These are phyloP conservation scores for Stevia rebaudiana DNA, from an alignment of 140 eudicot genomes.

Conservation along the genomic window DNA sequence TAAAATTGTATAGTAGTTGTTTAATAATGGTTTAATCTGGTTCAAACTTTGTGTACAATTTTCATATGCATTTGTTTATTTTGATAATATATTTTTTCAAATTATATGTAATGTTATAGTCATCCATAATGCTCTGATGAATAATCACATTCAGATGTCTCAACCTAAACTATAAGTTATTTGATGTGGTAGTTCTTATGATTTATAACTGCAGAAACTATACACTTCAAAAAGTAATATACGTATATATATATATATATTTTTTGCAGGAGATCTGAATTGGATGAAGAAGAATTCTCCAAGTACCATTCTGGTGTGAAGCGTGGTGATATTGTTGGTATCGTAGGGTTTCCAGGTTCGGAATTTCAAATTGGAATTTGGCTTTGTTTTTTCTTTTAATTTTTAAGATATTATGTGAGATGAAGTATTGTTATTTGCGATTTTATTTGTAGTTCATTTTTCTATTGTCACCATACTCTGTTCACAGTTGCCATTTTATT, in stretches of 20 bases:
- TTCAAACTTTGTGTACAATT: not conserved
- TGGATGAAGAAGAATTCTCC: slow-evolving; percentile 76
- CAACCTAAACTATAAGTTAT: not conserved
- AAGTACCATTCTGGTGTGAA: slow-evolving; percentile 68
- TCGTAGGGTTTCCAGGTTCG: slow-evolving; percentile 86
- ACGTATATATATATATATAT: too few relatives aligned
- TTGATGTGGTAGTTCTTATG: slow-evolving; percentile 6
- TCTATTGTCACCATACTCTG: not conserved
- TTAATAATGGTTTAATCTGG: not conserved
- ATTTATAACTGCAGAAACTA: slow-evolving; percentile 4
- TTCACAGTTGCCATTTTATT: not conserved
- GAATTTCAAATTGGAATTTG: not conserved
- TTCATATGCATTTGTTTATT: not conserved
- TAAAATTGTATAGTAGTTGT: not conserved
- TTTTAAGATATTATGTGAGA: not conserved
- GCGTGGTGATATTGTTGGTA: slow-evolving; percentile 95
- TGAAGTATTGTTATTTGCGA: not conserved
- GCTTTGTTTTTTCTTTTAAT: not conserved
- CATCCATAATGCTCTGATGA: not conserved
- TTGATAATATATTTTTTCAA: not conserved
- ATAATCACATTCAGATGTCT: not conserved
- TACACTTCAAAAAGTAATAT: not conserved
- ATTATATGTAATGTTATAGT: not conserved
- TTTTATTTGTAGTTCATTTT: not conserved
- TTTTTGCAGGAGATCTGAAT: slow-evolving; percentile 52